phyloP scores from a whole-genome alignment of 768 basidiomycete genomes.

The Amanita rubescens region DNA sequence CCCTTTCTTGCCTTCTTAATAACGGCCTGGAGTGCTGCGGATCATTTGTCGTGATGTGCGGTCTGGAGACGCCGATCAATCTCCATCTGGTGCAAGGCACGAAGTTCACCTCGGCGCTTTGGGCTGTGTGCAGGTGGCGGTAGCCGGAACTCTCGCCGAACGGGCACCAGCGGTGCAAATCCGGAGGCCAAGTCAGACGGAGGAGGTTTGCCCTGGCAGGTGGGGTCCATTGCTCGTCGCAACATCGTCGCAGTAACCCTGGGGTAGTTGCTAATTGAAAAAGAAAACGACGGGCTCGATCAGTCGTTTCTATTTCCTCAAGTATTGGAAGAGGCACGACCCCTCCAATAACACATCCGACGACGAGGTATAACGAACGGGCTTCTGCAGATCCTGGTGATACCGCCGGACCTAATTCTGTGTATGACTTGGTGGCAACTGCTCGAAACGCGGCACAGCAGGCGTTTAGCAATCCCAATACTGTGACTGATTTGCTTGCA shows the following conservation, averaged over 20 bases:
- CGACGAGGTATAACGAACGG: constrained; percentile 9
- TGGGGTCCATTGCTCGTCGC: no score
- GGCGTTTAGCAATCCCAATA: no score
- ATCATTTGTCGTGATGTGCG: background rate
- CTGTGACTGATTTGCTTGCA: no score
- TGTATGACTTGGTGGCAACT: no score
- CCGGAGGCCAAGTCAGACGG: background rate
- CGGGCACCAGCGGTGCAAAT: background rate
- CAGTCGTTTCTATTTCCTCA: background rate
- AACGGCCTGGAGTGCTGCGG: background rate
- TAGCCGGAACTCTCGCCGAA: background rate
- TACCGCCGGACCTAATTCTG: no score
- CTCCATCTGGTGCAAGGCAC: background rate
- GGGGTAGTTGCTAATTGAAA: no score
- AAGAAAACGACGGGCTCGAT: background rate
- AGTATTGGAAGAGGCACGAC: constrained; percentile 11
- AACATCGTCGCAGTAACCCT: no score
- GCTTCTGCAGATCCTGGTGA: background rate
- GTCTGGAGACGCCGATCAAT: background rate
- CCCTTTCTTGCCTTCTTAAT: background rate
- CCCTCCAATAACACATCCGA: constrained; percentile 17
- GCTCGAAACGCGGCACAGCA: no score
- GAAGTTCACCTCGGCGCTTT: background rate
- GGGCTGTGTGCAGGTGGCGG: background rate
- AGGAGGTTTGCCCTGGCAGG: background rate